A percentile compares a stretch with the other conserved stretches of the same genome.
Conservation (phyloP, 768 basidiomycete species). For the Hypholoma sublateritium region DNA sequence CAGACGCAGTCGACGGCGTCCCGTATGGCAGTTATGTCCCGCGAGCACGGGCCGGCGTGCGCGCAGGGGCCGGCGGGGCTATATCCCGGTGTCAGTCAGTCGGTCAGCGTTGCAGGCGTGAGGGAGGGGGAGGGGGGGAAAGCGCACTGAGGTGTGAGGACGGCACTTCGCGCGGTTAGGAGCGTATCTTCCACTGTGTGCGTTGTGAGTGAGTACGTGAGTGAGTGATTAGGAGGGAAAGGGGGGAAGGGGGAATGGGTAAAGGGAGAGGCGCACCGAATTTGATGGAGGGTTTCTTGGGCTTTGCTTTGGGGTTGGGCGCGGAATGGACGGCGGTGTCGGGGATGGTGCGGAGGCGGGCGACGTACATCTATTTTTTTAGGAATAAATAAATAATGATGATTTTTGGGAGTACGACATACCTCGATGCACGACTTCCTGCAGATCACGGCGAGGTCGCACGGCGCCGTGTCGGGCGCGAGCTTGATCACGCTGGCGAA, state of each 20-base stretch:
- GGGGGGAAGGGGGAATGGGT: too few species aligned
- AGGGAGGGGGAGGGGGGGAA: too few species aligned
- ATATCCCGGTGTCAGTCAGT: too few species aligned
- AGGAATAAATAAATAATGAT: constrained; percentile 19
- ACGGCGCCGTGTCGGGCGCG: constrained; percentile 46
- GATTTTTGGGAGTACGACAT: neutral
- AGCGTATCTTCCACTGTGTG: too few species aligned
- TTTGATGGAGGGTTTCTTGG: neutral
- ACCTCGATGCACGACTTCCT: constrained; percentile 50
- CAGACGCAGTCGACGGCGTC: constrained; percentile 37
- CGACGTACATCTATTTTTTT: constrained; percentile 20
- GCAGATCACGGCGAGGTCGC: constrained; percentile 48
- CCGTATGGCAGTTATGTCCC: too few species aligned
- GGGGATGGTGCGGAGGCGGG: constrained; percentile 19
- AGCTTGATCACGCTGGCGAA: constrained; percentile 39
- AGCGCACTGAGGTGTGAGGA: too few species aligned
- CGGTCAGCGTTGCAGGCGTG: too few species aligned
- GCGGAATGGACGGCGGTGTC: constrained; percentile 11
- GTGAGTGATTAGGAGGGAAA: too few species aligned
- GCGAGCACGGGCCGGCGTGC: constrained; percentile 52
- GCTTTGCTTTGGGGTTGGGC: too few species aligned
- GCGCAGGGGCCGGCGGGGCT: constrained; percentile 32
- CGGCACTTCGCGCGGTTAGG: too few species aligned
- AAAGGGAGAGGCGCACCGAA: neutral
- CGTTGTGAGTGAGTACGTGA: too few species aligned